Evolutionary conservation across 2,329 filamentous ascomycete genomes (phyloP), one percentile per base, ranked within the genome.

Genomic region (Arthrobotrys megalospora): DNA sequence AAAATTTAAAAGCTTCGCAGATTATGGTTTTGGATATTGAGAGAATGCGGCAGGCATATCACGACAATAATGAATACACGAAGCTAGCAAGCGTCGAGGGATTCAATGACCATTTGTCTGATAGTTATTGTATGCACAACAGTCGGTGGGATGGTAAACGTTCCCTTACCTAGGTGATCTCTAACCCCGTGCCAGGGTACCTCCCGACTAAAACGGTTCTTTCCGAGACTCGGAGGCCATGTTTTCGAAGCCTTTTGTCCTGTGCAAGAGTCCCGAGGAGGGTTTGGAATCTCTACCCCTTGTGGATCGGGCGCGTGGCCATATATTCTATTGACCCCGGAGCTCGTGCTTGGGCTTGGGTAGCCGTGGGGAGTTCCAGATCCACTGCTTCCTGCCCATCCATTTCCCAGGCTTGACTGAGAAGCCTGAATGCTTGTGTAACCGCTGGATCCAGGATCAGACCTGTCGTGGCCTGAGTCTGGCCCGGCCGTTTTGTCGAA

Each of bases 171-270:
- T 28, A 78, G 24, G 41, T 78, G 67, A 52, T 78, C 75, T 28
- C 75, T 63, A 62, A 78, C 67, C 14, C 67, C 67, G 8, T 67
- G 14, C 75, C 75, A 78, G 41, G 67, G 67, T 36, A 78, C 75
- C 16, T 78, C 67, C 45, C 48, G 52, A 64, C 75, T 78, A 50
- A 78, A 78, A 21, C 64, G 53, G 19, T 68, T 68, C 24, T 55
- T 38, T 24, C 36, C 38, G 12, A 77, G 24, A 6, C 19, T 32
- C n/a, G 43, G 24, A 6, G 24, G 52, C 73, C 48, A 64, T 11
- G 36, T 3, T 67, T 62, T 71, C 12, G 60, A 45, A 36, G 50
- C 4, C 24, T 53, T 24, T 69, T n/a, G 55, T 7, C 16, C 36
- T 5, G 36, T 28, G 55, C 28, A 16, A 7, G 55, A n/a, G 19